Base-by-base conservation (phyloP, 495 filamentous ascomycete genomes). In the Aspergillus taichungensis region DNA sequence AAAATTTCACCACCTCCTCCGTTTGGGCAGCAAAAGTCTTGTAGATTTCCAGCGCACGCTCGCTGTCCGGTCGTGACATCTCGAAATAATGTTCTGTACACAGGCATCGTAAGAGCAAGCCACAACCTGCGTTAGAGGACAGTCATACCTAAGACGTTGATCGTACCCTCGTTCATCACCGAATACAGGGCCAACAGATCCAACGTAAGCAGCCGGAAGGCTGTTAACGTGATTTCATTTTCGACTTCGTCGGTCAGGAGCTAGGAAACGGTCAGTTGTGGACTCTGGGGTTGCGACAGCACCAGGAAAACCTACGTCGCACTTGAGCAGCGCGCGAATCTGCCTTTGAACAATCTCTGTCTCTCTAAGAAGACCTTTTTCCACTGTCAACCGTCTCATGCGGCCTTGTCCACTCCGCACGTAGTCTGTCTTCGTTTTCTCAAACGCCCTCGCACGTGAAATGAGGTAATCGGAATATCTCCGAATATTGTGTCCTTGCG, bases 131-230 rank as follows among this genome's bases (percentile, higher is more conserved):
- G 9, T 30, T 31, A 27, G 5, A 6, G 9, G n/a, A 6, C 13
- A 13, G 27, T 37, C 7, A 46, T 75, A 92, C 92, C 88, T 42
- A 99, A 75, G 47, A 99, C 87, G 64, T 94, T 99, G 68, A 99
- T 97, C 52, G 94, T 91, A 14, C 85, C 92, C 67, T 97, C 90
- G 53, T 99, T 99, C 73, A 96, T 83, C 31, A 94, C 87, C 50
- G 92, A 87, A 64, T 94, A 99, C 34, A 99, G 72, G 5, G 83
- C 84, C 43, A 99, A 66, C 24, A 99, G 75, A 61, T 99, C 92
- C 54, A 92, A 73, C 8, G 94, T 92, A 34, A 99, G 67, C 56
- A 99, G 72, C 49, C 92, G 76, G 53, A 99, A 99, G n/a, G 92
- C 90, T 4, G 86, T 90, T 52, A 99, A 74, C 8, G 88, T 94